Evolutionary conservation across 2,329 filamentous ascomycete species (phyloP).

Genomic region (Pyrenophora graminea): DNA sequence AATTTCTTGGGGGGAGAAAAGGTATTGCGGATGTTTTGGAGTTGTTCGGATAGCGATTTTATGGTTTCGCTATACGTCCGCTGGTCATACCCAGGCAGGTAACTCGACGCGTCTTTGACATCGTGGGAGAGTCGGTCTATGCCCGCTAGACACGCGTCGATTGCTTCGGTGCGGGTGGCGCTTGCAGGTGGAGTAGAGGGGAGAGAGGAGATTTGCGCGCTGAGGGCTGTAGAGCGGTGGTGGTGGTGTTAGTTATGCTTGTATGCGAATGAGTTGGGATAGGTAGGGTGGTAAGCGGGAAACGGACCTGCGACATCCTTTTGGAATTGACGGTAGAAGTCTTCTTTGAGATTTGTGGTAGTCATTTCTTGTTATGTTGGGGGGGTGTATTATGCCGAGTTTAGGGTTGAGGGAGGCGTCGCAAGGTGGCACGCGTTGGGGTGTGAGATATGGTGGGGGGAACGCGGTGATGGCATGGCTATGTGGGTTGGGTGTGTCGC

Average conservation of each 20-base stretch:
- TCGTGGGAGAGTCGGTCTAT: slow-evolving; percentile 82
- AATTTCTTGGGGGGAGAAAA: slow-evolving; percentile 77
- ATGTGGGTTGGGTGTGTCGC: no score
- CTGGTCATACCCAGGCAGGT: slow-evolving; percentile 87
- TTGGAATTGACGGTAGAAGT: slow-evolving; percentile 84
- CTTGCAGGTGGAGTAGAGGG: slow-evolving; percentile 61
- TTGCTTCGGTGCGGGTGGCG: slow-evolving; percentile 78
- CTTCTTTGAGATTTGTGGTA: slow-evolving; percentile 64
- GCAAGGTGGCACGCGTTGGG: not conserved
- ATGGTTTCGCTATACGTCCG: slow-evolving; percentile 83
- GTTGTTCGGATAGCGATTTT: slow-evolving; percentile 77
- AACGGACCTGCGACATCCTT: slow-evolving; percentile 69
- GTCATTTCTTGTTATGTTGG: slow-evolving; percentile 12
- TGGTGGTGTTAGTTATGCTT: slow-evolving; percentile 10
- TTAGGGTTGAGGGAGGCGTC: not conserved
- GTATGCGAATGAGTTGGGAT: no score
- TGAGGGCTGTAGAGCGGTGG: slow-evolving; percentile 63
- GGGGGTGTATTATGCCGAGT: slow-evolving; percentile 14
- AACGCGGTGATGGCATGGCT: not conserved
- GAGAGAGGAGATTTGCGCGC: slow-evolving; percentile 74
- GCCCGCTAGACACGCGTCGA: slow-evolving; percentile 76
- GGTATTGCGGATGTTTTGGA: slow-evolving; percentile 69
- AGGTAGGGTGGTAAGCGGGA: not conserved
- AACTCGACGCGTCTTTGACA: slow-evolving; percentile 80
- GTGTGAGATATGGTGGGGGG: not conserved